Base-by-base conservation (phyloP, 2,329 filamentous ascomycete genomes). In the Trichoderma cornu-damae region DNA sequence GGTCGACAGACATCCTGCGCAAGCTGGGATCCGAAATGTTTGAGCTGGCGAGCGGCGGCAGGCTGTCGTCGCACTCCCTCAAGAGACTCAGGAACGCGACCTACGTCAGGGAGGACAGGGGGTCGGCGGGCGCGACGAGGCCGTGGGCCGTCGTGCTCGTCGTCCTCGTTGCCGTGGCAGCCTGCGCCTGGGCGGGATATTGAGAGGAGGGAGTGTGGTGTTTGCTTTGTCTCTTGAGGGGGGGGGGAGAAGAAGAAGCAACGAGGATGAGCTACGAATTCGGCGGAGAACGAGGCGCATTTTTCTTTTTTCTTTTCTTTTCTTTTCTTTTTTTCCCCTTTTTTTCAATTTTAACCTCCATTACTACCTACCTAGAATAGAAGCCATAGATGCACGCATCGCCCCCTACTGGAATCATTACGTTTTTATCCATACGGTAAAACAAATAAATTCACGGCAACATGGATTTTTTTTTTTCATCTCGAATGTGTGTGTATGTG, bases 1-100 rank as follows among this genome's bases (percentile, higher is more conserved):
- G 82, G 50, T 84, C 80, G 60, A 85, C 82, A 35, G 77, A 84
- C 64, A 85, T 85, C 59, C 68, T 85, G 32, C 71, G 70, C 28
- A 77, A 79, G 4, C 76, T 83, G 63, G 75, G 76, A 14, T 65
- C 73, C 11, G 74, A 83, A 67, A 67, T 84, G 63, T 70, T 72
- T 22, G 69, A 74, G 59, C 68, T 84, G 18, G 79, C 76, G 18
- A 71, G 69, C 9, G 69, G 71, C 1, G 75, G 77, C 1, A 66
- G 64, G 18, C 65, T 80, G 30, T 71, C 71, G 8, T 63, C 65
- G 30, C 52, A 62, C 48, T 62, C 70, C 40, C 64, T 72, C 22
- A 66, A 62, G 60, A 65, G 65, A 38, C 67, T 73, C 54, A 66
- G 57, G 59, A 67, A 72, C 49, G 65, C 66, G 59, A 69, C 66